Evolutionary conservation across 208 protist genomes (phyloP), one percentile per base, ranked within the genome.

Genomic region (Acanthamoeba sp.): DNA sequence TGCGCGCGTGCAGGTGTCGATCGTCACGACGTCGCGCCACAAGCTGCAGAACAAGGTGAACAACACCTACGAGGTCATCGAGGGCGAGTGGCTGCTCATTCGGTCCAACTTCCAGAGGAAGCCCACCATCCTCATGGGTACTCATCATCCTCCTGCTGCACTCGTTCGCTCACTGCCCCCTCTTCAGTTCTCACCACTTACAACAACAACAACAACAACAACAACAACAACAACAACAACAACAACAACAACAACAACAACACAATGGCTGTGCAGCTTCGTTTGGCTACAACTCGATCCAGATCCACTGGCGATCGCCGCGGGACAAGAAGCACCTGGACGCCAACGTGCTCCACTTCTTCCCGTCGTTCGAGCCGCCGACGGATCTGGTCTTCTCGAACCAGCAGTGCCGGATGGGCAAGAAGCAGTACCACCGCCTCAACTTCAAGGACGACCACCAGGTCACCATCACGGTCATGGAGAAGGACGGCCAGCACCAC

Each of bases 11-110:
- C 78, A 62, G 48, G 78, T 88, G 0, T 62, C 48, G 24, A 64
- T 88, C 24, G 78, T 88, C 1, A 88, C 78, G 29, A 88, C 78
- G 27, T 64, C 40, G n/a, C 78, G 50, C 29, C 50, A 64, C 45
- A 52, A 88, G 34, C 42, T 88, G 14, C 78, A 88, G 45, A 88
- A 88, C 78, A 88, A 88, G 45, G 78, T 88, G n/a, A 88, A 88
- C 78, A 88, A 88, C 78, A 62, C 78, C n/a, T 88, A 88, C 34
- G 78, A 88, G 48, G 14, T 88, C 45, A 34, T 52, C 78, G 78
- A 88, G 42, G 78, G 78, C 38, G 50, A 88, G 29, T 64, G 48
- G 48, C 29, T 88, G 42, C 78, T 88, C 78, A 88, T 88, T 38
- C 78, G 78, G 29, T 62, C 50, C 48, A 62, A 62, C 78, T 64